Evolutionary conservation across 1,284 basidiomycete species (phyloP).

Genomic region (Sporisorium sorghi): DNA sequence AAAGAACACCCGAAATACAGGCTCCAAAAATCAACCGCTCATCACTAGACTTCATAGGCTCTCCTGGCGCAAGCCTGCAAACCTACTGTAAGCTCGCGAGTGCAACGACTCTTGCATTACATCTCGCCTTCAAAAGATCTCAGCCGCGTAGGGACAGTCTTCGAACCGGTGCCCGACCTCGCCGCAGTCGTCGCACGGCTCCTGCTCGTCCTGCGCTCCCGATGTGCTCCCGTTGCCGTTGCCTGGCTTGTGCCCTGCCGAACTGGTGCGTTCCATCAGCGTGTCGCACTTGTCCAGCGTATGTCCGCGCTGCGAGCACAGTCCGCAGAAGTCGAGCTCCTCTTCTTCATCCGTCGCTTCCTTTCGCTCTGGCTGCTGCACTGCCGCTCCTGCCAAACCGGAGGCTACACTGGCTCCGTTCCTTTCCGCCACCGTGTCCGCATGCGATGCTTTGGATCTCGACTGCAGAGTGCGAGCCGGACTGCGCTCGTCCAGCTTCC

Average conservation of each 20-base stretch:
- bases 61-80: not conserved
- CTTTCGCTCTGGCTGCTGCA: not conserved
- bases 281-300: slow-evolving; percentile 40
- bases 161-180: slow-evolving; percentile 55
- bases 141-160: slow-evolving; percentile 56
- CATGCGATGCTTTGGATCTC: not conserved
- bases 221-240: slow-evolving; percentile 3
- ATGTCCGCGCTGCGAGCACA: slow-evolving; percentile 45
- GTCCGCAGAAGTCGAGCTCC: slow-evolving; percentile 45
- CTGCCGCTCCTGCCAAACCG: no score
- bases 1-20: no score
- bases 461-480: not conserved
- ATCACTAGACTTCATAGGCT: no score
- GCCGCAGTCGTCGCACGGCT: slow-evolving; percentile 58
- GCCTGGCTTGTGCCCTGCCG: slow-evolving; percentile 1
- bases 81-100: not conserved
- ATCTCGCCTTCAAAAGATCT: slow-evolving; percentile 43
- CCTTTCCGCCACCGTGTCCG: not conserved
- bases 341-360: slow-evolving; percentile 40
- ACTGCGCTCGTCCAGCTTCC: slow-evolving; percentile 32
- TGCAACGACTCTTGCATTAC: slow-evolving; percentile 2
- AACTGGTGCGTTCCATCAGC: slow-evolving; percentile 10
- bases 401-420: not conserved
- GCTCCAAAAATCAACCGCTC: no score
- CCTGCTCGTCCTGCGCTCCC: slow-evolving; percentile 26